Evolutionary conservation across 2,329 filamentous ascomycete genomes (phyloP).

Genomic region (Mollisia scopiformis): DNA sequence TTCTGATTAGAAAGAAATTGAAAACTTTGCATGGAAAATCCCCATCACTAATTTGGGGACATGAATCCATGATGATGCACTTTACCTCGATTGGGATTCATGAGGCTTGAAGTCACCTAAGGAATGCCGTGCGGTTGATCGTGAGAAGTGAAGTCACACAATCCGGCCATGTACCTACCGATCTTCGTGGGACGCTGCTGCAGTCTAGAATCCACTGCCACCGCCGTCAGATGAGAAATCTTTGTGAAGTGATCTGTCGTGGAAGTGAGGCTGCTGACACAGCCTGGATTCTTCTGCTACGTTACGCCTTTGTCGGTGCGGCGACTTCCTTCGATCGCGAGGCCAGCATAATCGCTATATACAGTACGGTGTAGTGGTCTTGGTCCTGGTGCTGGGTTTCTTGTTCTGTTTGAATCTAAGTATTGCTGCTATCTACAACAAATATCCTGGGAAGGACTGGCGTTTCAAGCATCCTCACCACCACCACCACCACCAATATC

Average conservation of each 20-base stretch:
- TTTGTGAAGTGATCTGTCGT: background rate
- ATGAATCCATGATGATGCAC: background rate
- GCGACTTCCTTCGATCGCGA: background rate
- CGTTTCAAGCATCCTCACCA: background rate
- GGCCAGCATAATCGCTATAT: conserved; percentile 1
- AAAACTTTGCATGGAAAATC: background rate
- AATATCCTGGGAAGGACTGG: background rate
- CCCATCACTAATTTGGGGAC: background rate
- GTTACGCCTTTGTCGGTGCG: background rate
- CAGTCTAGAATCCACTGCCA: background rate
- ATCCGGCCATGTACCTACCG: too few relatives aligned
- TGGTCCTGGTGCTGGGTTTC: background rate
- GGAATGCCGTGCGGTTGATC: background rate
- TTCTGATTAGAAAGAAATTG: too few relatives aligned
- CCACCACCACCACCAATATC: background rate
- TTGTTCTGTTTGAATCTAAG: background rate
- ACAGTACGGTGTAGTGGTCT: background rate
- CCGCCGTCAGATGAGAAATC: background rate
- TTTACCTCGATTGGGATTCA: background rate
- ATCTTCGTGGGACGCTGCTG: background rate
- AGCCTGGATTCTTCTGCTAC: background rate
- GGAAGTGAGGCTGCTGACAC: background rate
- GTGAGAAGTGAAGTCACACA: background rate
- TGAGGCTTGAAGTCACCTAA: background rate
- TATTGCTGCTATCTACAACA: background rate